Evolutionary conservation across 2,329 filamentous ascomycete genomes (phyloP).

Genomic region (Fusarium tanahbumbuense): DNA sequence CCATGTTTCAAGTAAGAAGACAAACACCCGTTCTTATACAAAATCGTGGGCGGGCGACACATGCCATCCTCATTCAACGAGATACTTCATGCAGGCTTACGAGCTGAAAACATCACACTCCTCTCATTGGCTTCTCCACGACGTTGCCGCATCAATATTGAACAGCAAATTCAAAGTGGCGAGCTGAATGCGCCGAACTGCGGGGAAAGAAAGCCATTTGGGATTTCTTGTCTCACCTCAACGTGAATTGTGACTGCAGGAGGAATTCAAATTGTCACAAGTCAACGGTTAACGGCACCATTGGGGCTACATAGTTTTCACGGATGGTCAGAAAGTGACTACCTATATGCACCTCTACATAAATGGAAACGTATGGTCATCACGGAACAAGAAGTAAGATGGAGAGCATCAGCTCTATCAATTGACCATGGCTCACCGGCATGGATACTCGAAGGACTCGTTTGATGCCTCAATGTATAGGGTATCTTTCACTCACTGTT

Average conservation of each 20-base stretch:
- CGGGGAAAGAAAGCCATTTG: not conserved
- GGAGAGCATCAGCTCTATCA: no score
- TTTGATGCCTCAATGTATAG: not conserved
- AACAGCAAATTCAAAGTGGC: not conserved
- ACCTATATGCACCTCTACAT: not conserved
- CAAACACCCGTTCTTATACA: not conserved
- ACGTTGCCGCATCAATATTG: constrained; percentile 1
- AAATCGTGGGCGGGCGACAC: fast-evolving
- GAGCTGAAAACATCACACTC: constrained; percentile 10
- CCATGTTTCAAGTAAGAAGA: no score
- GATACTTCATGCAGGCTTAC: not conserved
- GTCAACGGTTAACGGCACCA: not conserved
- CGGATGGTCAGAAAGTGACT: not conserved
- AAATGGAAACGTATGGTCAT: not conserved
- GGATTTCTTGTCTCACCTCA: not conserved
- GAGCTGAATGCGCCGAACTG: not conserved
- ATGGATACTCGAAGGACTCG: no score
- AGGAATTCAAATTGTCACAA: no score
- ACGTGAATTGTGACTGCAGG: fast-evolving
- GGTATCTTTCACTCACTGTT: not conserved
- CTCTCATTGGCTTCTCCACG: not conserved
- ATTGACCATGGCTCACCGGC: no score
- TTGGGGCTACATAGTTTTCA: not conserved
- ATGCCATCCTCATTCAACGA: fast-evolving
- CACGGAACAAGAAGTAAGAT: no score